Conservation (phyloP, 2,329 filamentous ascomycete species). For the Thielaviopsis cerberus region DNA sequence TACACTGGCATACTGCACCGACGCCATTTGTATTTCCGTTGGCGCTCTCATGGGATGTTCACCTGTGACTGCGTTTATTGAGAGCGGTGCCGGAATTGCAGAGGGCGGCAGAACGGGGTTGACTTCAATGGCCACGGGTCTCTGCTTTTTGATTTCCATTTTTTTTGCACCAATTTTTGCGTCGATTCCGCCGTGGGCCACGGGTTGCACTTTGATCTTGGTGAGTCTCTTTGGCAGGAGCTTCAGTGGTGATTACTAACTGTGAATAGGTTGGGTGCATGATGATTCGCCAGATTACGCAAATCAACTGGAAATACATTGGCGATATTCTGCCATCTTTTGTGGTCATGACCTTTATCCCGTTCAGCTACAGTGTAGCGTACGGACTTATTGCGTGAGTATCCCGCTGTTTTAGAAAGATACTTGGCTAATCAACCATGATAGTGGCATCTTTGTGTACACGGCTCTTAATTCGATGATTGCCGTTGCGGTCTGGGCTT, state of each 20-base stretch:
- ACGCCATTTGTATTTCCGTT: constrained; percentile 61
- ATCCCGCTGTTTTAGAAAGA: background rate
- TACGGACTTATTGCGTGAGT: constrained; percentile 56
- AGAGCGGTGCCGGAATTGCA: constrained; percentile 76
- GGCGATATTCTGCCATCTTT: constrained; percentile 61
- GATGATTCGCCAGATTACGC: constrained; percentile 58
- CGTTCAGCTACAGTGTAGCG: constrained; percentile 61
- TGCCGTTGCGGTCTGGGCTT: constrained; percentile 26
- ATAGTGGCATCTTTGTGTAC: constrained; percentile 35
- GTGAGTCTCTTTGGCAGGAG: constrained; percentile 20
- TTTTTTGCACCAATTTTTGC: constrained; percentile 87
- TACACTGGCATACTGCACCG: constrained; percentile 65
- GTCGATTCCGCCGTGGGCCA: constrained; percentile 76
- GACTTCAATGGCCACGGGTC: constrained; percentile 58
- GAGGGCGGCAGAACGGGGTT: constrained; percentile 73
- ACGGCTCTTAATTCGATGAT: constrained; percentile 30
- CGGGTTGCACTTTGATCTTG: constrained; percentile 53
- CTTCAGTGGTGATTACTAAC: background rate
- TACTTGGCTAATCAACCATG: background rate
- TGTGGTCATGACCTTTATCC: constrained; percentile 56
- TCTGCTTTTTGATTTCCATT: constrained; percentile 72
- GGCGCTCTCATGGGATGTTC: constrained; percentile 60
- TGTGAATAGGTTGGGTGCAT: constrained; percentile 44
- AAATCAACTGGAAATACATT: constrained; percentile 61
- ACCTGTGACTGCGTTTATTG: constrained; percentile 72